Percentiles rank a stretch among this genome's conserved stretches.
Conservation (phyloP, 129 eudicot genomes). For the Flaveria robusta region DNA sequence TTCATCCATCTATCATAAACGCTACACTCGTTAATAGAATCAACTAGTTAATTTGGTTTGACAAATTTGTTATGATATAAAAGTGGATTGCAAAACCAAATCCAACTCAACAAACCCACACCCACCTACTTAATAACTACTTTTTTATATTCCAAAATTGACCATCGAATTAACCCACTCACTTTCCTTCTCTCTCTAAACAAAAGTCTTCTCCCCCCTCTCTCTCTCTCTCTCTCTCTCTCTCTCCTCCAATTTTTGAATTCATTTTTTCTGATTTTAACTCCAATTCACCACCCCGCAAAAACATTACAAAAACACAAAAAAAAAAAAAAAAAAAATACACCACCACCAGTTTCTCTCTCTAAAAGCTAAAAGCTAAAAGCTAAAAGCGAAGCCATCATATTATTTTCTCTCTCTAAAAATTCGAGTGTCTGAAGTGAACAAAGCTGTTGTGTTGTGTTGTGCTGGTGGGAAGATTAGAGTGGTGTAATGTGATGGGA, state of each 20-base stretch:
- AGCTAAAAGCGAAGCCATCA: neutral
- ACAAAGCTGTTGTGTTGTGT: neutral
- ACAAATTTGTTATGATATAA: neutral
- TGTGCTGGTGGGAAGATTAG: slow-evolving; percentile 1
- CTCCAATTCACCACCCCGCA: slow-evolving; percentile 14
- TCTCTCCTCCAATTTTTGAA: neutral
- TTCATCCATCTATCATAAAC: too few relatives aligned
- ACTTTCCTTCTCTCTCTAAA: neutral
- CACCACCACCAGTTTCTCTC: slow-evolving; percentile 23
- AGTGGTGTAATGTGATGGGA: slow-evolving; percentile 75
- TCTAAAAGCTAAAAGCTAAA: neutral
- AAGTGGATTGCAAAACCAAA: neutral
- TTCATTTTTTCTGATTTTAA: neutral
- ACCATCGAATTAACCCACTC: neutral
- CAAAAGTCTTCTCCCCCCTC: neutral
- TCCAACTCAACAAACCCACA: slow-evolving; percentile 1
- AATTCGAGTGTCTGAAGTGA: neutral
- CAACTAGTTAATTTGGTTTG: neutral
- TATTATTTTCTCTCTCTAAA: slow-evolving; percentile 28
- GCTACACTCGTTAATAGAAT: too few relatives aligned
- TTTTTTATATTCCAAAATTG: neutral
- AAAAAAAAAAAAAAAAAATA: neutral
- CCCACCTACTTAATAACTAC: neutral
- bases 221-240: neutral
- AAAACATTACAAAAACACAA: slow-evolving; percentile 30